Base-by-base conservation (phyloP, 2,329 filamentous ascomycete species). In the Karstenula rhodostoma region DNA sequence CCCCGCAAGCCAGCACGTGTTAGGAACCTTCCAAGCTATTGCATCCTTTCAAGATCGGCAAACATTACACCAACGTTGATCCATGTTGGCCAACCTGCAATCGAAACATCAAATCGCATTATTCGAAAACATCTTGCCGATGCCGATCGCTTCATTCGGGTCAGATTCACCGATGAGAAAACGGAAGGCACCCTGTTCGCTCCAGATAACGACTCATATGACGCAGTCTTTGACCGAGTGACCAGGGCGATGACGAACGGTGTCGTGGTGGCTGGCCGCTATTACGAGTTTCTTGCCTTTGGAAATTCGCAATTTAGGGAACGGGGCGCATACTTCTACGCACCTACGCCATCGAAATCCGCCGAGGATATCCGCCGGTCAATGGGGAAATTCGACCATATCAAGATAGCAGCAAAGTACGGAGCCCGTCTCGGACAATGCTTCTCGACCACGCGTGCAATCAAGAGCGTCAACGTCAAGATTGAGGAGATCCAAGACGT, bases 271-370 rank as follows among this genome's bases (percentile, higher is more conserved):
- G 95, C 92, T 4, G 91, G 90, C 64, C 89, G 92, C 8, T 87
- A 87, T 60, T 99, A 93, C 76, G 86, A 94, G 67, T 98, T 98
- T 65, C 86, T 99, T 27, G 95, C 94, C 0, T 97, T 94, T 79
- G 94, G 95, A 0, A 98, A 95, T 76, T 97, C 95, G 0, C 95
- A 99, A 70, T 91, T 99, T 61, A 87, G 94, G 54, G 94, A 98
- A 72, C 89, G 94, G 67, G 91, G 94, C 0, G 94, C 92, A 0
- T 98, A 95, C 73, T 97, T 99, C 78, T 98, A 98, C 75, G 90
- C 92, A 4, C 86, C 91, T 0, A 88, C 87, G 0, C 81, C 86
- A 0, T 82, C 87, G 57, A 73, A 91, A 8, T 90, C 87, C 1
- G 92, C 92, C 56, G 85, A 90, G 19, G 84, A 89, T 52, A 97